Conservation (phyloP, 2,329 filamentous ascomycete species). For the Fusarium liriodendri region DNA sequence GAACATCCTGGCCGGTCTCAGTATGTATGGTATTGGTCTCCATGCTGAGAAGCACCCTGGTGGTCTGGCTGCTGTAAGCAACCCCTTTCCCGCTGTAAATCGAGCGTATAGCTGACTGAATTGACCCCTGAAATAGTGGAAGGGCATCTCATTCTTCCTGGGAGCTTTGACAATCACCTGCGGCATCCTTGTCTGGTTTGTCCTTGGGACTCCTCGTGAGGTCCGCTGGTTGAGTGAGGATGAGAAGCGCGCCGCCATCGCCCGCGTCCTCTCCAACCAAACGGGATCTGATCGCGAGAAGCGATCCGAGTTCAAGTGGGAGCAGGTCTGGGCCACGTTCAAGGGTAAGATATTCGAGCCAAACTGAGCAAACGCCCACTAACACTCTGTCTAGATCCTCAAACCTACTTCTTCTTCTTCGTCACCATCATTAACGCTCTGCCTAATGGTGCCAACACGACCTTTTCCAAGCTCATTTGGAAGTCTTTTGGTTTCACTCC, state of each 20-base stretch:
- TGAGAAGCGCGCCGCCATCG: constrained; percentile 46
- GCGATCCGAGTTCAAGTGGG: constrained; percentile 43
- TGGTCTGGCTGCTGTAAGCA: constrained; percentile 25
- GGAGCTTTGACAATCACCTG: constrained; percentile 42
- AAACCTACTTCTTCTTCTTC: constrained; percentile 48
- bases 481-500: constrained; percentile 48
- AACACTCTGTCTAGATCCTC: not conserved
- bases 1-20: constrained; percentile 46
- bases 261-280: constrained; percentile 43
- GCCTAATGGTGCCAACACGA: constrained; percentile 49
- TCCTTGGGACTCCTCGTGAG: constrained; percentile 47
- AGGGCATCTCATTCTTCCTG: constrained; percentile 39
- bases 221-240: constrained; percentile 46
- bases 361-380: not conserved
- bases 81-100: not conserved
- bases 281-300: constrained; percentile 44
- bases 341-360: constrained; percentile 29
- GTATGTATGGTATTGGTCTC: constrained; percentile 40
- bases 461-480: constrained; percentile 48
- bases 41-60: constrained; percentile 38
- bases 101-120: not conserved
- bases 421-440: constrained; percentile 48
- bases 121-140: not conserved
- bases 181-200: constrained; percentile 40
- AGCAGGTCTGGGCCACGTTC: constrained; percentile 44